Evolutionary conservation across 148 eudicot species (phyloP), one percentile per base, ranked within the genome.

Genomic region (Nepenthes mirabilis): DNA sequence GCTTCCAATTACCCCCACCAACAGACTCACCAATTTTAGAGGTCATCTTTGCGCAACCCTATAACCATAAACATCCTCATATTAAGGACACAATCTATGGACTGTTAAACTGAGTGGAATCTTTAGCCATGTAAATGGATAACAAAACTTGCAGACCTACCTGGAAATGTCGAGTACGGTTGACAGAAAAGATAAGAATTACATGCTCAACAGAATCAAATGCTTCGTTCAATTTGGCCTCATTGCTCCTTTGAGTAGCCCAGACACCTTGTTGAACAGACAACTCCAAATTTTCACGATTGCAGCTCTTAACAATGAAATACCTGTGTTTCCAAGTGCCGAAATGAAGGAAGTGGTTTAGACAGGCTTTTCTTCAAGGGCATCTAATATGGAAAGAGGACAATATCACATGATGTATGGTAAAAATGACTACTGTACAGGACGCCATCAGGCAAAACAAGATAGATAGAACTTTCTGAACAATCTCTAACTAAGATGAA

Each of bases 241-340:
- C 99, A 56, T 93, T 93, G 82, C 95, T 93, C 72, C 99, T 71
- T 65, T 93, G 99, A 62, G 99, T 93, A 70, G 99, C 99, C 99
- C 99, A 93, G 54, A 93, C 96, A 71, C 99, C 99, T 86, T 93
- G 99, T 70, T 93, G 96, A 52, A 86, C 95, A 14, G 99, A 93
- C 65, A 93, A 77, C 74, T 93, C 99, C 69, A 93, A 66, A 70
- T 93, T 93, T 76, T 93, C 99, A 62, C 85, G 88, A 77, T 93
- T 93, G 77, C 91, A 88, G 77, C 99, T 93, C 79, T 93, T 93
- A 71, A 93, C 99, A 67, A 93, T 83, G 75, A 93, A 93, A 72
- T 88, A 93, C 87, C 99, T 93, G 83, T 51, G 50, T 59, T 59
- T 43, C 55, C 58, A 70, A 34, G 60, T 52, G 61, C 57, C 62